Evolutionary conservation across 257 asterid species (phyloP).

Genomic region (Jaltomata sinuosa): DNA sequence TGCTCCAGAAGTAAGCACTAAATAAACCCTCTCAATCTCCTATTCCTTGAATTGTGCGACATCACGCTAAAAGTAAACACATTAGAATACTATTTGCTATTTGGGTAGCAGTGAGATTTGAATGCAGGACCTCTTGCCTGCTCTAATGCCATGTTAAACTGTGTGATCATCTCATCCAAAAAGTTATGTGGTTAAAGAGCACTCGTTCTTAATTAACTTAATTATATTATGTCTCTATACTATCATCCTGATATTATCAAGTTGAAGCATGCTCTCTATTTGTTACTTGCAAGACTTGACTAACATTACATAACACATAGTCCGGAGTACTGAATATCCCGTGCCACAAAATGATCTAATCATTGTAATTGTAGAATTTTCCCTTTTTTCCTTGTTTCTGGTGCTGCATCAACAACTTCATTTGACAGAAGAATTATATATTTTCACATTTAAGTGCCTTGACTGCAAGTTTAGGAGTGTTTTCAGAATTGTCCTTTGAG

Average conservation of each 20-base stretch:
- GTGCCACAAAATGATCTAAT: background rate
- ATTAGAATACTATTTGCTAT: background rate
- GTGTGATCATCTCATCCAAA: background rate
- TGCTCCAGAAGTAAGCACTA: constrained; percentile 18
- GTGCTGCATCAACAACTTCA: background rate
- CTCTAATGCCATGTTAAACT: background rate
- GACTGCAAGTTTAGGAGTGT: background rate
- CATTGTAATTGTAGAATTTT: background rate
- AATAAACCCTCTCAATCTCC: background rate
- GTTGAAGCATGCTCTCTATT: background rate
- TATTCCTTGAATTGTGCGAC: background rate
- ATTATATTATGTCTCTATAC: background rate
- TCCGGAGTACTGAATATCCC: background rate
- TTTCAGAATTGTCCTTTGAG: background rate
- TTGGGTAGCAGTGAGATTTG: background rate
- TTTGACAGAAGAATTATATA: background rate
- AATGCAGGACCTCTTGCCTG: background rate
- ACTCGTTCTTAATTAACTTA: background rate
- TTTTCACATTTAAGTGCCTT: background rate
- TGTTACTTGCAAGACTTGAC: background rate
- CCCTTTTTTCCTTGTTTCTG: background rate
- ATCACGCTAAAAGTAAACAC: background rate
- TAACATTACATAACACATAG: background rate
- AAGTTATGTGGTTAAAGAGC: background rate
- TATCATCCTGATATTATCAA: background rate